A percentile compares a stretch with the other conserved stretches of the same genome.
Conservation (phyloP, 176 grass and related monocot species). For the Phyllostachys edulis region DNA sequence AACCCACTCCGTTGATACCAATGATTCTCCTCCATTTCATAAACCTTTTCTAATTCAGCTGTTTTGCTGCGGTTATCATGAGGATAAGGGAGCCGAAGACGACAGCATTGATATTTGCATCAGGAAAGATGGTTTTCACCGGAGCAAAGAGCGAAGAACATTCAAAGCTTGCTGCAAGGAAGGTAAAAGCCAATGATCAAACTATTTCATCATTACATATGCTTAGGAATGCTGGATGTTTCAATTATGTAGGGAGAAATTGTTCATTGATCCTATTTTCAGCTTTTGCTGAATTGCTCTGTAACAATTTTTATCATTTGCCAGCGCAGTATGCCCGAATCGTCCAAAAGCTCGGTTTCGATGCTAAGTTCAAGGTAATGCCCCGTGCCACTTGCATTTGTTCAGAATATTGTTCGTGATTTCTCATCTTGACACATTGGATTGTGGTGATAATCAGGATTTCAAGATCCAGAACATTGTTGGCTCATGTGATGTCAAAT, state of each 20-base stretch:
- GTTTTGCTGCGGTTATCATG: too few relatives aligned
- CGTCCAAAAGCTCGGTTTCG: conserved; percentile 77
- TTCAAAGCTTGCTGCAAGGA: too few relatives aligned
- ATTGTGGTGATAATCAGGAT: conserved; percentile 41
- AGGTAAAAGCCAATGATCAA: background rate
- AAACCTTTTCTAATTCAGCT: too few relatives aligned
- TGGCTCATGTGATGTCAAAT: conserved; percentile 81
- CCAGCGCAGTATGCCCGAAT: conserved; percentile 66
- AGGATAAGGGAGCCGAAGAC: too few relatives aligned
- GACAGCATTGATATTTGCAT: too few relatives aligned
- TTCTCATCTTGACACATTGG: background rate
- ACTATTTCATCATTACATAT: background rate
- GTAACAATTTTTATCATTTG: conserved; percentile 32
- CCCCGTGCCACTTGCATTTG: background rate
- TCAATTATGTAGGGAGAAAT: too few relatives aligned
- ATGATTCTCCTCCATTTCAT: too few relatives aligned
- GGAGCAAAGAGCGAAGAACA: too few relatives aligned
- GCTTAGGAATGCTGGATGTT: background rate
- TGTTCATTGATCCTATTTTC: conserved; percentile 11
- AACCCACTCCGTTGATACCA: too few relatives aligned
- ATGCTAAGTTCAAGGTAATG: conserved; percentile 67
- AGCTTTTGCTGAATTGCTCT: background rate
- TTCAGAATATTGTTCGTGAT: background rate
- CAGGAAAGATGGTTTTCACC: too few relatives aligned
- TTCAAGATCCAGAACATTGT: conserved; percentile 96